Conservation (phyloP, 2,329 filamentous ascomycete genomes). For the Aspergillus fructus region DNA sequence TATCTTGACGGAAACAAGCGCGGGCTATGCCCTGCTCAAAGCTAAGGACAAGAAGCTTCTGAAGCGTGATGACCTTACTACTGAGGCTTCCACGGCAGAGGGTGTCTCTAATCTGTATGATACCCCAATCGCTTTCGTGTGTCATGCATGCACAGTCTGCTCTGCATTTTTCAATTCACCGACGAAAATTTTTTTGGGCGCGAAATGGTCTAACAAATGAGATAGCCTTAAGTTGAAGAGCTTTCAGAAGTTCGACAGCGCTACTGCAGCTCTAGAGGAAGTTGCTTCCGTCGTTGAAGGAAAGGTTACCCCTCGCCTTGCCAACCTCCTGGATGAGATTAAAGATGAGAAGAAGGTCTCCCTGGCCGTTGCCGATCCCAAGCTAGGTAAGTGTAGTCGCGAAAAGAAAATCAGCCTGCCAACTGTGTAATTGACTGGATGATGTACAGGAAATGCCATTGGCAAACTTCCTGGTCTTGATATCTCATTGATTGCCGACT, state of each 20-base stretch:
- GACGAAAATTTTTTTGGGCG: slow-evolving; percentile 24
- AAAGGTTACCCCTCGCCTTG: slow-evolving; percentile 87
- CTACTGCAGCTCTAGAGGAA: slow-evolving; percentile 85
- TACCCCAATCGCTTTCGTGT: slow-evolving; percentile 1
- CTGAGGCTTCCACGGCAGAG: slow-evolving; percentile 75
- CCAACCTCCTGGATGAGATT: slow-evolving; percentile 78
- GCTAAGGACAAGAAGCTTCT: slow-evolving; percentile 97
- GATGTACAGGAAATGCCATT: slow-evolving; percentile 69
- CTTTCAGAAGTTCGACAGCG: slow-evolving; percentile 96
- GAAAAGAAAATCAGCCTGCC: not conserved
- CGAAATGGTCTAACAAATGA: slow-evolving; percentile 24
- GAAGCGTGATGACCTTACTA: slow-evolving; percentile 76
- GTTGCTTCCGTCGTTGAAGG: slow-evolving; percentile 84
- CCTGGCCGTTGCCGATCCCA: slow-evolving; percentile 88
- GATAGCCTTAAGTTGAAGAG: slow-evolving; percentile 87
- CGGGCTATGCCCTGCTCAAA: slow-evolving; percentile 98
- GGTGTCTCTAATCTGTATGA: slow-evolving; percentile 82
- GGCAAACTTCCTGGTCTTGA: slow-evolving; percentile 86
- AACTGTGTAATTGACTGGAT: slow-evolving; percentile 16
- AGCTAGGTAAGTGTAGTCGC: slow-evolving; percentile 59
- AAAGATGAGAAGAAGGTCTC: slow-evolving; percentile 98
- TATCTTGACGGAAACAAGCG: slow-evolving; percentile 90
- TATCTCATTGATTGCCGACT: slow-evolving; percentile 80
- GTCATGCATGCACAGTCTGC: not conserved
- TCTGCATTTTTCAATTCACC: not conserved